Percentiles rank a stretch among this genome's conserved stretches.
phyloP scores from a whole-genome alignment of 225 moss, liverwort and hornwort genomes.

The Bryoerythrophyllum caledonicum region DNA sequence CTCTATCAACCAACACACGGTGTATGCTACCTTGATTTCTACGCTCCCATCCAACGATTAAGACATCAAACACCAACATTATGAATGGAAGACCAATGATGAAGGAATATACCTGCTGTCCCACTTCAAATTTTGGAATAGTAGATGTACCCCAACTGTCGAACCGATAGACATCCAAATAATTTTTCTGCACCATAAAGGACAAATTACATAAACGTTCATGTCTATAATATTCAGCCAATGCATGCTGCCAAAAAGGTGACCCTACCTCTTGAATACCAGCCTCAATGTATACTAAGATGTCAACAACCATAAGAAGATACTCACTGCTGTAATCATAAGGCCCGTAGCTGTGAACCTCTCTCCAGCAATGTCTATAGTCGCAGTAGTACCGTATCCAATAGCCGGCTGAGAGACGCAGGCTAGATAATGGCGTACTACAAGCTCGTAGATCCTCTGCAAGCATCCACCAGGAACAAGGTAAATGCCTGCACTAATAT shows the following conservation, averaged over 20 bases:
- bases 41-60: background rate
- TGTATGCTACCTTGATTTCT: background rate
- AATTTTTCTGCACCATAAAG: conserved; percentile 73
- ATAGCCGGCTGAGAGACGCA: conserved; percentile 98
- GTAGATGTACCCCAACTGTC: conserved; percentile 89
- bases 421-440: conserved; percentile 91
- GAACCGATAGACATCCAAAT: conserved; percentile 88
- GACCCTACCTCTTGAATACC: background rate
- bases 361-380: conserved; percentile 92
- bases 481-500: conserved; percentile 20
- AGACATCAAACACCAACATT: conserved; percentile 2
- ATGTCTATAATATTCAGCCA: background rate
- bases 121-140: conserved; percentile 86
- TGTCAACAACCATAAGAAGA: conserved; percentile 16
- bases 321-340: conserved; percentile 94
- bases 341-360: conserved; percentile 84
- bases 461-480: conserved; percentile 25
- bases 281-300: background rate
- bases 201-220: background rate
- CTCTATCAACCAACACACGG: background rate
- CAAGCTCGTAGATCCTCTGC: conserved; percentile 94
- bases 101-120: conserved; percentile 73
- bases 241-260: conserved; percentile 20
- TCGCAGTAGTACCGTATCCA: conserved; percentile 90
- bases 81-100: background rate